phyloP scores from a whole-genome alignment of 257 asterid genomes.

The Linderniella brevidens region DNA sequence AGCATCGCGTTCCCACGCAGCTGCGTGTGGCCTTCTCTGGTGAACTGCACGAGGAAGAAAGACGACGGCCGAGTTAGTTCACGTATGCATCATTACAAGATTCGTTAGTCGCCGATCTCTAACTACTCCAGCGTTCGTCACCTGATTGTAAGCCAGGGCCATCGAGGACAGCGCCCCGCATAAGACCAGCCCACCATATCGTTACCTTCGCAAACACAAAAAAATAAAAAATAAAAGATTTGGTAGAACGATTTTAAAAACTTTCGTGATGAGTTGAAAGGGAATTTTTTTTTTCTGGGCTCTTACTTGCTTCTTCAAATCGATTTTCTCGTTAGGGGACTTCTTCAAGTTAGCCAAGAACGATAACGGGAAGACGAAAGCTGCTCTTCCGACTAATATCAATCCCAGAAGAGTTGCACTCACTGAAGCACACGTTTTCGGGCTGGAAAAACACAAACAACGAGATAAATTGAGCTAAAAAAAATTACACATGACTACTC shows the following conservation, averaged over 20 bases:
- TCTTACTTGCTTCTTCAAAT: slow-evolving; percentile 63
- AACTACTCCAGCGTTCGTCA: slow-evolving; percentile 1
- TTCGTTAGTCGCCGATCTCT: too few species aligned
- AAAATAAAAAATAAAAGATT: too few species aligned
- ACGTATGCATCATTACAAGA: too few species aligned
- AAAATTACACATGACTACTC: background rate
- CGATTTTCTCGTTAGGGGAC: slow-evolving; percentile 37
- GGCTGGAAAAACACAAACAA: slow-evolving; percentile 27
- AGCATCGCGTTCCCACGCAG: slow-evolving; percentile 55
- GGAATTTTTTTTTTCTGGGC: too few species aligned
- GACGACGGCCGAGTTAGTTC: too few species aligned
- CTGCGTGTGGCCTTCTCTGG: slow-evolving; percentile 72
- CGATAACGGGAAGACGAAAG: slow-evolving; percentile 84
- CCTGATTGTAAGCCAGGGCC: slow-evolving; percentile 63
- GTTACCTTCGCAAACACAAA: slow-evolving; percentile 21
- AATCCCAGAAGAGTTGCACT: slow-evolving; percentile 79
- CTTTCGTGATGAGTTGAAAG: too few species aligned
- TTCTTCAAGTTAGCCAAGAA: slow-evolving; percentile 64
- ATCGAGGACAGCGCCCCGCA: slow-evolving; percentile 59
- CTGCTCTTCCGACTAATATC: slow-evolving; percentile 75
- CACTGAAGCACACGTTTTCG: slow-evolving; percentile 42
- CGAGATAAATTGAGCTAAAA: slow-evolving; percentile 5
- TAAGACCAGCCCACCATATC: slow-evolving; percentile 63
- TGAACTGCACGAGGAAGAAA: slow-evolving; percentile 34
- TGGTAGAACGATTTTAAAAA: too few species aligned